Evolutionary conservation across 1,139 yeast species (phyloP).

Genomic region (Pichia sp.): DNA sequence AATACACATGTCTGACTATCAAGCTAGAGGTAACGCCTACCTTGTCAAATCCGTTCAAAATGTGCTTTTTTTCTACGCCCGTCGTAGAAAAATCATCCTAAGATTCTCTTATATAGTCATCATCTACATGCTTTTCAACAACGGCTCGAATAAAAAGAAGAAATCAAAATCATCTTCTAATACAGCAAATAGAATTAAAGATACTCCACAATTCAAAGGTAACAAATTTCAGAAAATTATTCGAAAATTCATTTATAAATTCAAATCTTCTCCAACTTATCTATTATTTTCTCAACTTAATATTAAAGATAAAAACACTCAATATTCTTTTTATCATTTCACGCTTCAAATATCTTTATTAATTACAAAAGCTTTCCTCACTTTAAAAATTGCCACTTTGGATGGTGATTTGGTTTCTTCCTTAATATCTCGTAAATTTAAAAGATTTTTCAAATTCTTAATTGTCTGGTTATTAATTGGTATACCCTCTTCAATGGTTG

Average conservation of each 20-base stretch:
- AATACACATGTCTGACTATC: not conserved
- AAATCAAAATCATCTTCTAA: not conserved
- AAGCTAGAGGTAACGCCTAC: slow-evolving; percentile 11
- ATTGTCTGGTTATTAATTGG: slow-evolving; percentile 82
- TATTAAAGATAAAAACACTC: slow-evolving; percentile 12
- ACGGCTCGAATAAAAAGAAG: slow-evolving; percentile 18
- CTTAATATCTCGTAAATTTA: slow-evolving; percentile 64
- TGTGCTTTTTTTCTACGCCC: slow-evolving; percentile 20
- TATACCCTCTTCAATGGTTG: slow-evolving; percentile 77
- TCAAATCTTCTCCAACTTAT: slow-evolving; percentile 18
- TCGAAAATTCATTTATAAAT: not conserved
- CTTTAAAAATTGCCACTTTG: slow-evolving; percentile 77
- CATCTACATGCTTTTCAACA: slow-evolving; percentile 25
- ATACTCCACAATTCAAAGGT: not conserved
- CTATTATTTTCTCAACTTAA: slow-evolving; percentile 18
- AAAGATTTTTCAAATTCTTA: slow-evolving; percentile 55
- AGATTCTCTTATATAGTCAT: slow-evolving; percentile 43
- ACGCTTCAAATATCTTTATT: slow-evolving; percentile 35
- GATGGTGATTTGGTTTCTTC: slow-evolving; percentile 86
- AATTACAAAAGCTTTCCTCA: slow-evolving; percentile 63
- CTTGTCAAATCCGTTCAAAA: slow-evolving; percentile 8
- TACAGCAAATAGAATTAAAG: not conserved
- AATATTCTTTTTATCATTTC: slow-evolving; percentile 42
- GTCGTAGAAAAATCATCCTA: slow-evolving; percentile 31
- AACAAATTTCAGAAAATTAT: not conserved